A percentile compares a stretch with the other conserved stretches of the same genome.
Evolutionary conservation across 768 basidiomycete species (phyloP).

Genomic region (Pulveroboletus sp.): DNA sequence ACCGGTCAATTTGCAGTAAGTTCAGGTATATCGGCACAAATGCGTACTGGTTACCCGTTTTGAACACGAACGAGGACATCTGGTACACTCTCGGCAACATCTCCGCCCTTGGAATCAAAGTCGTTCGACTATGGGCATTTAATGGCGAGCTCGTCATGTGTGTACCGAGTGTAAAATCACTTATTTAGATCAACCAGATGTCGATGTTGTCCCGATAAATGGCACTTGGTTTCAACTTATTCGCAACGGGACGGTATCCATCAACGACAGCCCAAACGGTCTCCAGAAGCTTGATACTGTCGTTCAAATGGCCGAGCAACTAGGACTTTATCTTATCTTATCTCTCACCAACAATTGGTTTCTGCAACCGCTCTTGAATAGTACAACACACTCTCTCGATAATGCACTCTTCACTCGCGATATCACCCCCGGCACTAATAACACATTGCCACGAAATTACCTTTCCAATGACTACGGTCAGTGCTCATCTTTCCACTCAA

Average conservation of each 20-base stretch:
- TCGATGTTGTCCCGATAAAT: slow-evolving; percentile 45
- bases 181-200: slow-evolving; percentile 37
- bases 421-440: slow-evolving; percentile 32
- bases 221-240: slow-evolving; percentile 65
- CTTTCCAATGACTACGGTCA: slow-evolving; percentile 62
- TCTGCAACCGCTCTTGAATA: slow-evolving; percentile 35
- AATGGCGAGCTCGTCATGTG: slow-evolving; percentile 41
- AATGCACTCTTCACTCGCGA: slow-evolving; percentile 20
- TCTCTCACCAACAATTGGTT: slow-evolving; percentile 63
- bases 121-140: slow-evolving; percentile 68
- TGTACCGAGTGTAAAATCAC: not conserved
- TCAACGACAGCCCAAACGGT: slow-evolving; percentile 60
- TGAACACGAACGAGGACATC: slow-evolving; percentile 55
- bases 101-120: slow-evolving; percentile 48
- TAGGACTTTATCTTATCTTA: slow-evolving; percentile 48
- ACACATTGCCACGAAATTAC: slow-evolving; percentile 44
- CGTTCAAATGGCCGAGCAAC: slow-evolving; percentile 48
- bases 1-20: slow-evolving; percentile 28
- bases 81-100: slow-evolving; percentile 54
- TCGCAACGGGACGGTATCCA: slow-evolving; percentile 45
- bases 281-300: slow-evolving; percentile 60
- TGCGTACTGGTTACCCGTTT: slow-evolving; percentile 58
- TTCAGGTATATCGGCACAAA: slow-evolving; percentile 52
- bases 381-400: slow-evolving; percentile 1
- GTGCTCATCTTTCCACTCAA: not conserved